Evolutionary conservation across 23 red algal genomes (phyloP), one percentile per base, ranked within the genome.

Genomic region (Gracilariopsis chorda): DNA sequence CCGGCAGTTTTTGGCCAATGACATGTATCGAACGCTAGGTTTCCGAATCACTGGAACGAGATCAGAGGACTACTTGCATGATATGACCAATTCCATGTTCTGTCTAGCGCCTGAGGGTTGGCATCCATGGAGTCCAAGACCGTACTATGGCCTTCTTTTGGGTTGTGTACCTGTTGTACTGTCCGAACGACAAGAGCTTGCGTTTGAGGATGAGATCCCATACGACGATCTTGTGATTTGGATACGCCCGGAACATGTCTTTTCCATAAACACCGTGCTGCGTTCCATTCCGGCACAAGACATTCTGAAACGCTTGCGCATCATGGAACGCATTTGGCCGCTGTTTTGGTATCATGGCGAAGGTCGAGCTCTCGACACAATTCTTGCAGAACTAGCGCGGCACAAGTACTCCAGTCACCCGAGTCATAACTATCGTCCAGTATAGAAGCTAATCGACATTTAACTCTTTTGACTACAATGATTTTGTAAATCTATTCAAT

Each of bases 151-250:
- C 3, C 17, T 92, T 17, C 78, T 92, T 17, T 39, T 84, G 23
- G 89, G 89, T 5, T 92, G 89, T 78, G 80, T 92, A 4, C 89
- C 89, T 11, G 89, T 92, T 57, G 77, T 92, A 24, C 28, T 92
- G 64, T 84, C 78, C 13, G 89, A 92, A 25, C 60, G 67, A 7
- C 89, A 92, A 33, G 78, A 92, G 41, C 68, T 92, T 3, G 64
- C 79, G 60, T 68, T 92, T n/a, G 89, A 92, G 36, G 51, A 74
- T 14, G 49, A 39, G 19, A 47, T 92, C 19, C 49, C 64, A 40
- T 92, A 84, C 65, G 77, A 75, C 28, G 34, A 61, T 7, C 23
- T 92, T 23, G 52, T 78, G 40, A 62, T 84, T 20, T 92, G 89
- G 89, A 48, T 92, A 24, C 89, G 89, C 3, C 89, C 89, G 25